These are phyloP conservation scores for Theobroma cacao DNA, from an alignment of 345 rosid genomes.

Conservation along the genomic window DNA sequence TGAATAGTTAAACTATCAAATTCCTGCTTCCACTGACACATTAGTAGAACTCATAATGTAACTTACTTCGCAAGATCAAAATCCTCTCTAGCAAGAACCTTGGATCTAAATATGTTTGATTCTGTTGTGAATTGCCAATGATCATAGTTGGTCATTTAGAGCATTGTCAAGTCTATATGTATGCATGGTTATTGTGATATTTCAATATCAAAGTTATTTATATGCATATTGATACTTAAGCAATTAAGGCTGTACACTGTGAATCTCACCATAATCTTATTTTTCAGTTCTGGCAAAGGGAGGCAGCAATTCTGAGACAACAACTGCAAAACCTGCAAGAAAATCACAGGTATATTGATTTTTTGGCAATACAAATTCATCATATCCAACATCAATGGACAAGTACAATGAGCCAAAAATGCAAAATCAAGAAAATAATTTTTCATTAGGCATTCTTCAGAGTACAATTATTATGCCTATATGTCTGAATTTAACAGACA, in stretches of 20 bases:
- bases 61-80: not conserved
- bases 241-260: not conserved
- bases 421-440: not conserved
- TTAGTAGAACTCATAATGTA: not conserved
- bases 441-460: not conserved
- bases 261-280: conserved; percentile 9
- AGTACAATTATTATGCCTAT: not conserved
- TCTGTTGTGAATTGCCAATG: not conserved
- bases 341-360: conserved; percentile 60
- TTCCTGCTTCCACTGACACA: not conserved
- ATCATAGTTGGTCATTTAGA: not conserved
- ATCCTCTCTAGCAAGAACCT: not conserved
- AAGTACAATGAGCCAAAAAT: not conserved
- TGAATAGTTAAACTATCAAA: not conserved
- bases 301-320: conserved; percentile 65
- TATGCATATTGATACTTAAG: not conserved
- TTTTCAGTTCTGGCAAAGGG: conserved; percentile 82
- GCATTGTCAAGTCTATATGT: not conserved
- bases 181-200: not conserved
- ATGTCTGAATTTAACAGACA: not conserved
- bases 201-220: not conserved
- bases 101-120: not conserved
- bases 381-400: not conserved
- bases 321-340: conserved; percentile 76
- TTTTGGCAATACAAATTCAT: not conserved